Percentiles rank a stretch among this genome's conserved stretches.
These are phyloP conservation scores for Fusarium sarcochroum DNA, from an alignment of 2,329 filamentous ascomycete species.

Conservation along the genomic window DNA sequence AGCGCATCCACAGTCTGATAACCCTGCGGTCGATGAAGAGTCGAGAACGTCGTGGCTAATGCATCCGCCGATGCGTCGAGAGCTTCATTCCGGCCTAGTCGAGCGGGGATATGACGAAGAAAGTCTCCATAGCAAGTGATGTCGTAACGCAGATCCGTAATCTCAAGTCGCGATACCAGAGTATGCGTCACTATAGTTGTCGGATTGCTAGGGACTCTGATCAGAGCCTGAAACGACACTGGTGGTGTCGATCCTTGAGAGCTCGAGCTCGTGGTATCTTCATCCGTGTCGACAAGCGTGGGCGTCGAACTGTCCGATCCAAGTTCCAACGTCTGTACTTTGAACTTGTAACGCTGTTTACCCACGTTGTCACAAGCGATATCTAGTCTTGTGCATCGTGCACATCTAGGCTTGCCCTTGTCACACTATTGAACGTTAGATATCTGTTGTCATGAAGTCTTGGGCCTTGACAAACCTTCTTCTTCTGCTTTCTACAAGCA, in stretches of 20 bases:
- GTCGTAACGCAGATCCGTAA: conserved; percentile 62
- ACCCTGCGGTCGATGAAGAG: conserved; percentile 34
- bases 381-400: conserved; percentile 61
- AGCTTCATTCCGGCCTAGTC: conserved; percentile 61
- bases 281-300: conserved; percentile 17
- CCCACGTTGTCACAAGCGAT: conserved; percentile 63
- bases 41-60: conserved; percentile 48
- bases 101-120: conserved; percentile 60
- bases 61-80: conserved; percentile 58
- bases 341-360: conserved; percentile 64
- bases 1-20: conserved; percentile 43
- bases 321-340: conserved; percentile 51
- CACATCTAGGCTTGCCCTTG: conserved; percentile 59
- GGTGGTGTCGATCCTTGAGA: conserved; percentile 2
- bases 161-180: conserved; percentile 52
- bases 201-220: conserved; percentile 50
- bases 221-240: conserved; percentile 6
- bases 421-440: conserved; percentile 58
- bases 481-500: conserved; percentile 66
- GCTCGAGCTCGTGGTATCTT: conserved; percentile 9
- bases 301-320: conserved; percentile 12
- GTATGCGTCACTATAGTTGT: conserved; percentile 44
- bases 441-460: neutral
- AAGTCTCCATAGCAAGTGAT: conserved; percentile 63
- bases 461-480: conserved; percentile 59